Base-by-base conservation (phyloP, 768 basidiomycete species). In the Arthromyces matolae region DNA sequence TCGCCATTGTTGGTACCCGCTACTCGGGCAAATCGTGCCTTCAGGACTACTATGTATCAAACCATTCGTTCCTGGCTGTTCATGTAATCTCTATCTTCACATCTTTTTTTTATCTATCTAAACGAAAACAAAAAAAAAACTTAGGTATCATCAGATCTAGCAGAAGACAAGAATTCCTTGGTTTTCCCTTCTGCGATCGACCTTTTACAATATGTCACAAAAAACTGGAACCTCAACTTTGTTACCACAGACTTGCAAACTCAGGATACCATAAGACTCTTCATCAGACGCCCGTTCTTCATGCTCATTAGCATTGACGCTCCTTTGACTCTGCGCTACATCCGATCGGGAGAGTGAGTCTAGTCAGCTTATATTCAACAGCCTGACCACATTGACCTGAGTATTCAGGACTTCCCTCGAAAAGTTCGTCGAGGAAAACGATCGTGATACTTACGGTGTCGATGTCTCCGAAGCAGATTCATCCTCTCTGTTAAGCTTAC, bases 221-320 rank as follows among this genome's bases (percentile, higher is more conserved):
- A 71, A 51, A 77, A 88, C 53, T 99, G 95, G 95, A 76, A 75
- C 35, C 64, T 71, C 6, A 71, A 89, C 58, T 92, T 85, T 57
- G 92, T 97, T 24, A 95, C 93, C 0, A 65, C 71, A n/a, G 86
- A 90, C 60, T 64, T 94, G 18, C 61, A 63, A 33, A 81, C 78
- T 1, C 68, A 69, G 23, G 67, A 73, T 3, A 66, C 81, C 13
- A 71, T 98, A 28, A 77, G 78, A 50, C 67, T 75, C 40, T 97
- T 96, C 60, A 63, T 80, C 28, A 93, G 84, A 59, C 73, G 96
- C 14, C 96, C 96, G 0, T 98, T 93, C 64, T 93, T 96, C 64
- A 70, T 97, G 62, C 76, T 98, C 19, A 68, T 96, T 36, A 78
- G 70, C 38, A 76, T 93, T 24, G 93, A 97, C 52, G 95, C 91